Evolutionary conservation across 2,329 filamentous ascomycete species (phyloP).

Genomic region (Cyphellophora europaea): DNA sequence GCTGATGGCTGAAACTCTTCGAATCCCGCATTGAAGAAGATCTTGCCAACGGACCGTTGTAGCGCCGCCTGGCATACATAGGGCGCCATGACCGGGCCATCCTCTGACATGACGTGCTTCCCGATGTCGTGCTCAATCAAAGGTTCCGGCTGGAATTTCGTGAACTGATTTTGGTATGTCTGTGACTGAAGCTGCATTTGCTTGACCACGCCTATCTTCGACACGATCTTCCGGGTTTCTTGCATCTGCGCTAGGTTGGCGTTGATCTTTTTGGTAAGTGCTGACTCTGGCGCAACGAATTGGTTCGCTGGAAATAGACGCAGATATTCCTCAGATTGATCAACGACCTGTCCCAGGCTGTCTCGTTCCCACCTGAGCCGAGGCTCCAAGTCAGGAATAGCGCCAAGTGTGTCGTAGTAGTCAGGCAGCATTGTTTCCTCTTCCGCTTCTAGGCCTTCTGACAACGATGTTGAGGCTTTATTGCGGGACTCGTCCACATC

Average conservation of each 20-base stretch:
- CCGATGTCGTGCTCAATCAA: conserved; percentile 82
- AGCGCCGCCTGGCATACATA: conserved; percentile 74
- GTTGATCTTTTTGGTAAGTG: conserved; percentile 70
- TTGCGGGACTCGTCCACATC: conserved; percentile 30
- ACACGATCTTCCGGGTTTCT: conserved; percentile 88
- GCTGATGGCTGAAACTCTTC: conserved; percentile 96
- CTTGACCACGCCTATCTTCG: conserved; percentile 95
- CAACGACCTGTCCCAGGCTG: conserved; percentile 76
- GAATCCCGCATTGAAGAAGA: conserved; percentile 93
- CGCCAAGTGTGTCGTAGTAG: conserved; percentile 83
- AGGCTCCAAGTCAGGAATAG: conserved; percentile 72
- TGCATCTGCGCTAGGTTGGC: conserved; percentile 91
- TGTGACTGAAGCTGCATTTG: conserved; percentile 99
- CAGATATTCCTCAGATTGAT: conserved; percentile 77
- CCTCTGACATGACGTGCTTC: conserved; percentile 80
- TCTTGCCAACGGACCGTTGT: conserved; percentile 83
- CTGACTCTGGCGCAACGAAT: conserved; percentile 67
- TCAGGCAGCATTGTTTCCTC: conserved; percentile 79
- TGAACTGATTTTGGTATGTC: conserved; percentile 97
- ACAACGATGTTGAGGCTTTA: conserved; percentile 60
- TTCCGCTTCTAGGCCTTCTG: conserved; percentile 89
- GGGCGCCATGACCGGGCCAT: conserved; percentile 77
- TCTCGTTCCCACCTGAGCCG: conserved; percentile 84
- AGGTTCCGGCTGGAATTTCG: conserved; percentile 84
- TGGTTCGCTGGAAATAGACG: conserved; percentile 64